These are phyloP conservation scores for Sequoiadendron giganteum DNA, from an alignment of 75 land plant species.

Conservation along the genomic window DNA sequence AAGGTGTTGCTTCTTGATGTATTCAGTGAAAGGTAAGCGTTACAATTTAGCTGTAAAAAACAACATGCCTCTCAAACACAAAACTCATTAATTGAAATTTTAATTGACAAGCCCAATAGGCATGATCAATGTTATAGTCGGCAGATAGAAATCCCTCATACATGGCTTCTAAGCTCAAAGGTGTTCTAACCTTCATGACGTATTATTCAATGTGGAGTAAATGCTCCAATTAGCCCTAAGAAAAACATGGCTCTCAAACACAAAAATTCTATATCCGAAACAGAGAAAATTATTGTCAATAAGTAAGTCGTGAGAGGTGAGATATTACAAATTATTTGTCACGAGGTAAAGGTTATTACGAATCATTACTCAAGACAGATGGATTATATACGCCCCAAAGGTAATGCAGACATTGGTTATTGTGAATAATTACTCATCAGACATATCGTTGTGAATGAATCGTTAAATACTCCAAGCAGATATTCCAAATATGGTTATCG, in stretches of 20 bases:
- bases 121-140: not conserved
- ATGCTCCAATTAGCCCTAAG: not conserved
- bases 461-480: too few relatives aligned
- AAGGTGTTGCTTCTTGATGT: not conserved
- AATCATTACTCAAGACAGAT: too few relatives aligned
- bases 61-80: not conserved
- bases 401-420: too few relatives aligned
- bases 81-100: not conserved
- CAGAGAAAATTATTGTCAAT: not conserved
- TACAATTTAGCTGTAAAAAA: not conserved
- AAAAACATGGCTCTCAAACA: not conserved
- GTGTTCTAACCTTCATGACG: not conserved
- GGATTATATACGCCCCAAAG: too few relatives aligned
- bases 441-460: too few relatives aligned
- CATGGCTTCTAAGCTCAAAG: not conserved
- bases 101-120: not conserved
- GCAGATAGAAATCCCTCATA: not conserved
- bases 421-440: too few relatives aligned
- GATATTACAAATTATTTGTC: too few relatives aligned
- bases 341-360: too few relatives aligned
- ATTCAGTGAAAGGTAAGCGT: not conserved
- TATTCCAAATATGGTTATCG: too few relatives aligned
- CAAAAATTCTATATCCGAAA: not conserved
- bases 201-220: not conserved
- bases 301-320: not conserved